phyloP scores from a whole-genome alignment of 352 stramenopile species.

The Phytophthora sp. region DNA sequence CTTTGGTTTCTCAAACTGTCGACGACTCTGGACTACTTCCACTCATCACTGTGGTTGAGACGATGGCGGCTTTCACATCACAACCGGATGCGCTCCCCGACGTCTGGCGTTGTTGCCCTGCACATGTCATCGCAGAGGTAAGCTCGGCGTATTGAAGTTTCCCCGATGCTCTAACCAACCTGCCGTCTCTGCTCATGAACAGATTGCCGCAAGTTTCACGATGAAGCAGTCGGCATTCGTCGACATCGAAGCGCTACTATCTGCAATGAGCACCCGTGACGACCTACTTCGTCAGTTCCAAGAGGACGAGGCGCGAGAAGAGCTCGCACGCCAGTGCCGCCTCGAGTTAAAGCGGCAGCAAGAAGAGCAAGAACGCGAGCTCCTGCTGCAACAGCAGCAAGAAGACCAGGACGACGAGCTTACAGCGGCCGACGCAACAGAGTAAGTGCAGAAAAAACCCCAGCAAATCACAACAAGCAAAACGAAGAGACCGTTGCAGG shows the following conservation, averaged over 20 bases:
- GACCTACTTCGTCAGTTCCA: conserved; percentile 33
- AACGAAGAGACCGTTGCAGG: conserved; percentile 8
- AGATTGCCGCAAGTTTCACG: conserved; percentile 50
- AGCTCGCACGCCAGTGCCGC: conserved; percentile 14
- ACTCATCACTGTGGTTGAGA: conserved; percentile 37
- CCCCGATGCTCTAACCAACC: too few species aligned
- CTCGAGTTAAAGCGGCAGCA: conserved; percentile 4
- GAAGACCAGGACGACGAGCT: background rate
- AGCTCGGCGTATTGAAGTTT: too few species aligned
- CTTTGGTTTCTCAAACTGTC: conserved; percentile 16
- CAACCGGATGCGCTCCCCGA: conserved; percentile 45
- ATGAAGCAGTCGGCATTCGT: conserved; percentile 33
- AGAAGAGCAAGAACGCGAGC: background rate
- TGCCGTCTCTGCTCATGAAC: background rate
- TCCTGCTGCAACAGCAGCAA: conserved; percentile 10
- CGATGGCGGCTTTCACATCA: conserved; percentile 38
- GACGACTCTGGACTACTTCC: conserved; percentile 31
- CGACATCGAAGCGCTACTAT: conserved; percentile 43
- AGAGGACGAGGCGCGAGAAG: conserved; percentile 18
- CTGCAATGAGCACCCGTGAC: conserved; percentile 33
- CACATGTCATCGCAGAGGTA: conserved; percentile 58
- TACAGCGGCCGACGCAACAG: background rate
- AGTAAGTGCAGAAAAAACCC: conserved; percentile 6
- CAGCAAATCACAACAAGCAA: background rate
- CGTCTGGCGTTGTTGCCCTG: conserved; percentile 44